Evolutionary conservation across 2,329 filamentous ascomycete species (phyloP), one percentile per base, ranked within the genome.

Genomic region (Pyrenophora seminiperda): DNA sequence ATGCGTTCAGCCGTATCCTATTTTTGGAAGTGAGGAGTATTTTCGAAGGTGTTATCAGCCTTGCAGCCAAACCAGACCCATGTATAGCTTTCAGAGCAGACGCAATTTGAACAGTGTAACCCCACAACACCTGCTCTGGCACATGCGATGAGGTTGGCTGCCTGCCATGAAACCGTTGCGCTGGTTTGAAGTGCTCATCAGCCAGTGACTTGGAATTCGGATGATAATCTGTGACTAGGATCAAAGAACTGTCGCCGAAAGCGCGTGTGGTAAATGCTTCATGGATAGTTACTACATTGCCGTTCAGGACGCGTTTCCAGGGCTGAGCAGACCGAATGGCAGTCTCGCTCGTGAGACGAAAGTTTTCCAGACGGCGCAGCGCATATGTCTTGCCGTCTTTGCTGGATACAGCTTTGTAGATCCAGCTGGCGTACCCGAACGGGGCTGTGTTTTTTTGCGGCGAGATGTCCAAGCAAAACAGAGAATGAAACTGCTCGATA

Each of bases 171-270:
- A 70, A 77, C 38, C 75, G 67, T 42, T 65, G 63, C 37, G 67
- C 60, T 7, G 63, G 67, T 44, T 75, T 67, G 62, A 91, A 85
- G 65, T 97, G 90, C 63, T 89, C 84, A 66, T 97, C 93, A 27
- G 88, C 84, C 18, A 99, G 81, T 0, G 93, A 96, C 73, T 94
- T 95, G 2, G 93, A 90, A 15, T 94, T 80, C 1, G 94, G 93
- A 66, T 94, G 90, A 67, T 96, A 99, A 71, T 96, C 91, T 54
- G 91, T 94, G 18, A 96, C 91, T 65, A 99, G 89, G 40, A 99
- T 88, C 46, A 99, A 81, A 3, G 94, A 97, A 73, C 90, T 96
- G 71, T 97, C 94, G 47, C 91, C 90, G 72, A 99, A 99, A 19
- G 88, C 90, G 54, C 91, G 82, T 10, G 91, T 95, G 0, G 94